A percentile compares a stretch with the other conserved stretches of the same genome.
phyloP scores from a whole-genome alignment of 1,284 basidiomycete genomes.

The Neolentinus lepideus region DNA sequence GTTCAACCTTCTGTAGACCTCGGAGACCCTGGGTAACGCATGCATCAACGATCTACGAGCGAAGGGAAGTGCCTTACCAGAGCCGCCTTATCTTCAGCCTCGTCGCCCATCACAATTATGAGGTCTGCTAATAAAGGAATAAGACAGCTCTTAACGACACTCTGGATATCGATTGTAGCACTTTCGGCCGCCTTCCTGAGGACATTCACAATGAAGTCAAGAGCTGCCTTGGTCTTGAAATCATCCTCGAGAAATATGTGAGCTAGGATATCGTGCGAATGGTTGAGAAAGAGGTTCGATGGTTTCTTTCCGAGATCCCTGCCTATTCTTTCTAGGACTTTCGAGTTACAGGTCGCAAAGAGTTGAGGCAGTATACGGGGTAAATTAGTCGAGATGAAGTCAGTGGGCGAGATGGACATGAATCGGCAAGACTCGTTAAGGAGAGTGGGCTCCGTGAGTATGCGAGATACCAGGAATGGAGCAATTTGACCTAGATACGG shows the following conservation, averaged over 20 bases:
- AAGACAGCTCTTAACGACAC: slow-evolving; percentile 57
- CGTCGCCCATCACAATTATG: slow-evolving; percentile 71
- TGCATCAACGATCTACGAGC: slow-evolving; percentile 4
- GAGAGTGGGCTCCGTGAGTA: slow-evolving; percentile 51
- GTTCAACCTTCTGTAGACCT: slow-evolving; percentile 58
- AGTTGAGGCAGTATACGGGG: slow-evolving; percentile 64
- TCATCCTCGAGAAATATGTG: slow-evolving; percentile 54
- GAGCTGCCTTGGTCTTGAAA: slow-evolving; percentile 43
- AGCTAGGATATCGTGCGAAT: slow-evolving; percentile 63
- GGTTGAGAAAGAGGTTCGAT: slow-evolving; percentile 53
- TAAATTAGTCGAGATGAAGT: slow-evolving; percentile 67
- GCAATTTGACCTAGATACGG: slow-evolving; percentile 69
- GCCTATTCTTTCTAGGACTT: slow-evolving; percentile 34
- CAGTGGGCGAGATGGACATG: slow-evolving; percentile 42
- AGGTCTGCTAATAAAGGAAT: slow-evolving; percentile 67
- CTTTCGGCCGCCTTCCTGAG: slow-evolving; percentile 32
- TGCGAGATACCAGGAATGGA: slow-evolving; percentile 54
- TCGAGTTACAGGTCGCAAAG: slow-evolving; percentile 52
- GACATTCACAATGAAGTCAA: slow-evolving; percentile 56
- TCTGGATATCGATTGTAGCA: slow-evolving; percentile 37
- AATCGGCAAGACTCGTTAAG: slow-evolving; percentile 60
- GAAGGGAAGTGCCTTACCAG: slow-evolving; percentile 28
- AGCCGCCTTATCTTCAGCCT: slow-evolving; percentile 35
- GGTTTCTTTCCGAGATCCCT: slow-evolving; percentile 38
- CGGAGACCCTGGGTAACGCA: slow-evolving; percentile 40